Conservation (phyloP, 352 stramenopile genomes). For the Blastocystis hominis region DNA sequence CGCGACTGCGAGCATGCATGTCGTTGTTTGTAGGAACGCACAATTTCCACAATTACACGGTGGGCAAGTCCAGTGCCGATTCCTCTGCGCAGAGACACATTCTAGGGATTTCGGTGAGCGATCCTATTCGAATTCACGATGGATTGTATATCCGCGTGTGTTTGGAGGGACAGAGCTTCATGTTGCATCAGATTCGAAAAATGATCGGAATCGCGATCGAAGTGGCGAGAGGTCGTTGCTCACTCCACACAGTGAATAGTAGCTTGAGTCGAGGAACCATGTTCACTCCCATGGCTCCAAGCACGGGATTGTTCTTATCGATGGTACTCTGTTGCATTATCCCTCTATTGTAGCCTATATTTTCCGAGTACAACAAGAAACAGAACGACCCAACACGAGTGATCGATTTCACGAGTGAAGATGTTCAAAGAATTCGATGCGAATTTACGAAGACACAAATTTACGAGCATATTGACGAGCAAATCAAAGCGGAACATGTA, state of each 20-base stretch:
- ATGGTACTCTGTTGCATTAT: background rate
- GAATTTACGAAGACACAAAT: background rate
- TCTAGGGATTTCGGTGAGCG: background rate
- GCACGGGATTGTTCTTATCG: constrained; percentile 11
- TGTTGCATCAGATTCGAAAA: constrained; percentile 62
- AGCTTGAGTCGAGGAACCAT: constrained; percentile 10
- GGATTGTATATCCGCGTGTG: constrained; percentile 52
- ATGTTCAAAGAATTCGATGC: background rate
- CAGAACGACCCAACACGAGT: background rate
- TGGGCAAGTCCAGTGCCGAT: constrained; percentile 61
- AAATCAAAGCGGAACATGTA: background rate
- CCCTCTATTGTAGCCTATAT: background rate
- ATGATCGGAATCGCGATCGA: constrained; percentile 60
- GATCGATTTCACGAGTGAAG: background rate
- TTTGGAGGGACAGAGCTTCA: constrained; percentile 61
- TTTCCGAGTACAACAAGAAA: constrained; percentile 12
- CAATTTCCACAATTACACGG: constrained; percentile 84
- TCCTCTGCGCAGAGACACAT: constrained; percentile 59
- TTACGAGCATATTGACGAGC: constrained; percentile 35
- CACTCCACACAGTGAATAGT: background rate
- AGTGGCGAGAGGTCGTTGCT: constrained; percentile 43
- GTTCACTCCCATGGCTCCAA: constrained; percentile 21
- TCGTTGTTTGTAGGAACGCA: constrained; percentile 74
- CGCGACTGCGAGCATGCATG: constrained; percentile 66
- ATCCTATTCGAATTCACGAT: constrained; percentile 51